phyloP scores from a whole-genome alignment of 2,329 filamentous ascomycete genomes.

The Pyricularia grisea region DNA sequence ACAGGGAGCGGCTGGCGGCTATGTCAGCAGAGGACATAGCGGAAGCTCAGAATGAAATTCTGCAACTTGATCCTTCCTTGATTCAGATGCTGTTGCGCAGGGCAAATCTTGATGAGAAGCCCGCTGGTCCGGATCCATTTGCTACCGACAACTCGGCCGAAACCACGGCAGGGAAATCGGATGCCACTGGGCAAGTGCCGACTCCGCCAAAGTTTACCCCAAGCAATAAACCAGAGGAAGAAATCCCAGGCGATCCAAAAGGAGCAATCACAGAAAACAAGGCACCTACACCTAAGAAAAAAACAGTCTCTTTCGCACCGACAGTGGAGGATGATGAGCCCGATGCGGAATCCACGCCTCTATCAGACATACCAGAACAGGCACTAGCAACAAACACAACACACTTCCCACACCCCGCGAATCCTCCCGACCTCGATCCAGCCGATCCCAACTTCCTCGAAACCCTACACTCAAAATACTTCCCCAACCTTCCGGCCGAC shows the following conservation, averaged over 20 bases:
- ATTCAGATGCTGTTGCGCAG: slow-evolving; percentile 68
- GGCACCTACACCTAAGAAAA: slow-evolving; percentile 16
- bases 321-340: slow-evolving; percentile 2
- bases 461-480: slow-evolving; percentile 86
- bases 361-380: neutral
- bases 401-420: slow-evolving; percentile 52
- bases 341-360: neutral
- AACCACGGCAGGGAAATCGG: slow-evolving; percentile 16
- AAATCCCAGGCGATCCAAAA: slow-evolving; percentile 3
- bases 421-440: slow-evolving; percentile 69
- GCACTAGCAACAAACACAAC: slow-evolving; percentile 23
- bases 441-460: slow-evolving; percentile 73
- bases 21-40: slow-evolving; percentile 83
- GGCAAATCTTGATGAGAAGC: slow-evolving; percentile 61
- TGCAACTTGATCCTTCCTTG: slow-evolving; percentile 65
- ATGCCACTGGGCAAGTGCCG: slow-evolving; percentile 7
- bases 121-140: slow-evolving; percentile 30
- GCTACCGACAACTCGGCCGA: slow-evolving; percentile 9
- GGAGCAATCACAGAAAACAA: slow-evolving; percentile 9
- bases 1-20: slow-evolving; percentile 57
- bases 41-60: slow-evolving; percentile 69
- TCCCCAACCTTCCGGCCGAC: slow-evolving; percentile 77
- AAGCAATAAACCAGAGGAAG: neutral
- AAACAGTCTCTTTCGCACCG: slow-evolving; percentile 16
- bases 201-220: slow-evolving; percentile 5